These are phyloP conservation scores for Thielaviopsis euricoi DNA, from an alignment of 2,329 filamentous ascomycete species.

Conservation along the genomic window DNA sequence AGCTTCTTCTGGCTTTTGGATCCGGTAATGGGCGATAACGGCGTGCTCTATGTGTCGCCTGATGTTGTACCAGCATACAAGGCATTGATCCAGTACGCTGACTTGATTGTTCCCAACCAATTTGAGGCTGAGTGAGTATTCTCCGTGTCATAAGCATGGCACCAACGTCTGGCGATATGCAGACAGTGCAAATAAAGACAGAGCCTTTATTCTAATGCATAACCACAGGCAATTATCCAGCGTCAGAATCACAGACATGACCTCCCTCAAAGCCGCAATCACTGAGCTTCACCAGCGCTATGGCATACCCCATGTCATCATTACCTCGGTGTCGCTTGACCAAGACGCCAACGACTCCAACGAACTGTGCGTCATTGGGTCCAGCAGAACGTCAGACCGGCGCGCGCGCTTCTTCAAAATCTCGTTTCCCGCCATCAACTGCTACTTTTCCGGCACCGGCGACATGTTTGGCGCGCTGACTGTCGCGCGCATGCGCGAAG, in stretches of 20 bases:
- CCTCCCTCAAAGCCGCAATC: constrained; percentile 57
- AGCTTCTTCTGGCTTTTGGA: constrained; percentile 95
- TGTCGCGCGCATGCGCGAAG: constrained; percentile 74
- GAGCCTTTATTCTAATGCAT: not conserved
- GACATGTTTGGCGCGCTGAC: constrained; percentile 97
- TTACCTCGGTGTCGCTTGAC: constrained; percentile 70
- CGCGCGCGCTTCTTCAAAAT: constrained; percentile 75
- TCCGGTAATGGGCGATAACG: constrained; percentile 96
- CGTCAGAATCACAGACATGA: constrained; percentile 64
- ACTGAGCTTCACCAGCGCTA: constrained; percentile 60
- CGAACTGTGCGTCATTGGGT: constrained; percentile 59
- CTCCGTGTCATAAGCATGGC: no score
- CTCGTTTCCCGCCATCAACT: constrained; percentile 70
- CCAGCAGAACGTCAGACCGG: constrained; percentile 46
- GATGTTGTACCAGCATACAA: constrained; percentile 89
- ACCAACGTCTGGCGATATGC: no score
- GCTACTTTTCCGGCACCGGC: constrained; percentile 91
- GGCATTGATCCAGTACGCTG: constrained; percentile 59
- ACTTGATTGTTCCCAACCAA: constrained; percentile 88
- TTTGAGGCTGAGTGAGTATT: constrained; percentile 78
- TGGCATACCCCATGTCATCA: constrained; percentile 71
- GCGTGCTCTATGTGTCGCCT: constrained; percentile 74
- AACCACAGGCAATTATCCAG: constrained; percentile 63
- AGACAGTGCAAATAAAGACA: not conserved
- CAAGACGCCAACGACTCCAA: constrained; percentile 25